Percentiles rank a stretch among this genome's conserved stretches.
phyloP scores from a whole-genome alignment of 495 filamentous ascomycete species.

The Xylaria castorea region DNA sequence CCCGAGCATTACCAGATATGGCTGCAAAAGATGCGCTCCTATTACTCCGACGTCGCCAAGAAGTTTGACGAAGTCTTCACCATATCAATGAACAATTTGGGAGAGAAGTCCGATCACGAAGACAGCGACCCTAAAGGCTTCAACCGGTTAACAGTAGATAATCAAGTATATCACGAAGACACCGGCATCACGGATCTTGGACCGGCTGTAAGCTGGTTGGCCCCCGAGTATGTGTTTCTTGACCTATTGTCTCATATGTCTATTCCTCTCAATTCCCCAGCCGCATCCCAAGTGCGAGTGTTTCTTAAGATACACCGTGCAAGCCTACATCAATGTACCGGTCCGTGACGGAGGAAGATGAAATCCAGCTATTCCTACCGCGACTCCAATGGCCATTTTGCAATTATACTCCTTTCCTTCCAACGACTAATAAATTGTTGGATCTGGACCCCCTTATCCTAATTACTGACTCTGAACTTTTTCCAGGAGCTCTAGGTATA shows the following conservation, averaged over 20 bases:
- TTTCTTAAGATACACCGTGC: too few relatives aligned
- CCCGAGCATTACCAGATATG: not conserved
- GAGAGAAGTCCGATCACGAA: not conserved
- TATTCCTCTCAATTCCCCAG: not conserved
- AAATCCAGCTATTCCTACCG: not conserved
- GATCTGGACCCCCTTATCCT: not conserved
- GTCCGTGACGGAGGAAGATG: not conserved
- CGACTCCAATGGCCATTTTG: not conserved
- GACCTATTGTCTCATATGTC: not conserved
- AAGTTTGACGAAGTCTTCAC: not conserved
- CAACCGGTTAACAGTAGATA: too few relatives aligned
- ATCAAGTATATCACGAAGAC: not conserved
- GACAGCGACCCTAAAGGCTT: too few relatives aligned
- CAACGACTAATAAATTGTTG: not conserved
- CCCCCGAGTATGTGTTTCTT: not conserved
- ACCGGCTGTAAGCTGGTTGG: not conserved
- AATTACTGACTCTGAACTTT: not conserved
- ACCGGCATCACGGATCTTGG: not conserved
- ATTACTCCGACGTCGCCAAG: slow-evolving; percentile 1
- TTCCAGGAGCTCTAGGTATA: not conserved
- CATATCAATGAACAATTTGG: not conserved
- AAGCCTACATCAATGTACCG: not conserved
- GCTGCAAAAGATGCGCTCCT: not conserved
- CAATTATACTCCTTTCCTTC: not conserved
- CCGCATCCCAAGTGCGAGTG: too few relatives aligned